Percentiles rank a stretch among this genome's conserved stretches.
These are phyloP conservation scores for Yamadazyma aaseri DNA, from an alignment of 1,139 yeast genomes.

Conservation along the genomic window DNA sequence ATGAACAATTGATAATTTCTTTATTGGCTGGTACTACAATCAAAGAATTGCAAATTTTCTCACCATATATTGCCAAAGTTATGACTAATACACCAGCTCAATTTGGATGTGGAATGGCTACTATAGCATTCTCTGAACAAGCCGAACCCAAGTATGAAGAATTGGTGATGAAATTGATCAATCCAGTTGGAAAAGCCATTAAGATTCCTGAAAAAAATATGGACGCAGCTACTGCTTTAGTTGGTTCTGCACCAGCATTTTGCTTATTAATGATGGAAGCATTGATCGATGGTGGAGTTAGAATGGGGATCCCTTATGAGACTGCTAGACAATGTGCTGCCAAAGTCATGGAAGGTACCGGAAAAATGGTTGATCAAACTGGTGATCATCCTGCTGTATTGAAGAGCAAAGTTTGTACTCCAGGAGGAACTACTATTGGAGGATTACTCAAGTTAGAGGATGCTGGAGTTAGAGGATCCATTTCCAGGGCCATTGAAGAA, in stretches of 20 bases:
- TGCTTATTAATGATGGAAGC: constrained; percentile 88
- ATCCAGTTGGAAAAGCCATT: constrained; percentile 68
- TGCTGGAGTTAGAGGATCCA: constrained; percentile 81
- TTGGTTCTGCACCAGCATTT: constrained; percentile 98
- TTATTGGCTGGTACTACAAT: constrained; percentile 92
- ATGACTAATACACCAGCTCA: constrained; percentile 98
- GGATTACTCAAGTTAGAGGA: constrained; percentile 94
- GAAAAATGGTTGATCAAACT: constrained; percentile 81
- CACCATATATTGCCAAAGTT: constrained; percentile 74
- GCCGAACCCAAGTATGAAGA: constrained; percentile 49
- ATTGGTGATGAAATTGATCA: constrained; percentile 56
- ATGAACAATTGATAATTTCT: constrained; percentile 69
- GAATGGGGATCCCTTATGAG: constrained; percentile 89
- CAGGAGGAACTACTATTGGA: constrained; percentile 97
- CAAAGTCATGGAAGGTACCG: constrained; percentile 95
- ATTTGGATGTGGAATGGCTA: constrained; percentile 91
- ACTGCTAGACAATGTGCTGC: constrained; percentile 89
- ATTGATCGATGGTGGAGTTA: constrained; percentile 89
- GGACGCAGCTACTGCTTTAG: constrained; percentile 94
- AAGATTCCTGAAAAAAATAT: constrained; percentile 85
- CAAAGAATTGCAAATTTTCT: constrained; percentile 55
- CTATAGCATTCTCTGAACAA: constrained; percentile 63
- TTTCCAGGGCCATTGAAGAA: constrained; percentile 86
- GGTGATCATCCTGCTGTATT: constrained; percentile 91
- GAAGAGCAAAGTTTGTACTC: constrained; percentile 90